These are phyloP conservation scores for Rhizoctonia solani DNA, from an alignment of 1,284 basidiomycete species.

Conservation along the genomic window DNA sequence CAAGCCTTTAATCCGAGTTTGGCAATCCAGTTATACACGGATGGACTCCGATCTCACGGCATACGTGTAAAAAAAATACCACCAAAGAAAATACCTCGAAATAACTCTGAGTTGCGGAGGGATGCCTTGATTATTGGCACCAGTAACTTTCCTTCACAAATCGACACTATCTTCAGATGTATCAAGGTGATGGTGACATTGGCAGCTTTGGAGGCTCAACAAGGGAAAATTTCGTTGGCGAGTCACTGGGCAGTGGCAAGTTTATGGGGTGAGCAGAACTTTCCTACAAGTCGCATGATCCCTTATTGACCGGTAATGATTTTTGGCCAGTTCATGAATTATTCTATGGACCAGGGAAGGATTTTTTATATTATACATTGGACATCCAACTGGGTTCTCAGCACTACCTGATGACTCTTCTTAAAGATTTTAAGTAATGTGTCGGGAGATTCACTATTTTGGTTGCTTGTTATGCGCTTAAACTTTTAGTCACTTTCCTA, in stretches of 20 bases:
- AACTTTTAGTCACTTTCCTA: no score
- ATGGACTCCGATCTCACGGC: not conserved
- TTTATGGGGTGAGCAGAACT: not conserved
- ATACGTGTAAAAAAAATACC: not conserved
- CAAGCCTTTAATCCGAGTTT: not conserved
- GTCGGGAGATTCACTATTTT: no score
- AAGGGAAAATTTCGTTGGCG: not conserved
- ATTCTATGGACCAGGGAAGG: not conserved
- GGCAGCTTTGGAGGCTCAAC: not conserved
- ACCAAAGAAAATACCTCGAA: not conserved
- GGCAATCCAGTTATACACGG: not conserved
- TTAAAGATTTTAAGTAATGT: not conserved
- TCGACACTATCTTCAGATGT: not conserved
- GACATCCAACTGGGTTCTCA: not conserved
- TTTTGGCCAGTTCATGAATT: not conserved
- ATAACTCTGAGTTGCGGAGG: not conserved
- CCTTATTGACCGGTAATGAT: not conserved
- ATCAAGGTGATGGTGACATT: not conserved
- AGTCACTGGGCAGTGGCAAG: not conserved
- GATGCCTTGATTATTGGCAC: slow-evolving; percentile 2
- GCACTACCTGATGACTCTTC: not conserved
- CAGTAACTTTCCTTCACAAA: slow-evolving; percentile 1
- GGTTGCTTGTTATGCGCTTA: no score
- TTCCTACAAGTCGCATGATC: not conserved
- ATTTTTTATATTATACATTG: not conserved